A percentile compares a stretch with the other conserved stretches of the same genome.
Evolutionary conservation across 2,329 filamentous ascomycete genomes (phyloP).

Genomic region (Microdochium paspali): DNA sequence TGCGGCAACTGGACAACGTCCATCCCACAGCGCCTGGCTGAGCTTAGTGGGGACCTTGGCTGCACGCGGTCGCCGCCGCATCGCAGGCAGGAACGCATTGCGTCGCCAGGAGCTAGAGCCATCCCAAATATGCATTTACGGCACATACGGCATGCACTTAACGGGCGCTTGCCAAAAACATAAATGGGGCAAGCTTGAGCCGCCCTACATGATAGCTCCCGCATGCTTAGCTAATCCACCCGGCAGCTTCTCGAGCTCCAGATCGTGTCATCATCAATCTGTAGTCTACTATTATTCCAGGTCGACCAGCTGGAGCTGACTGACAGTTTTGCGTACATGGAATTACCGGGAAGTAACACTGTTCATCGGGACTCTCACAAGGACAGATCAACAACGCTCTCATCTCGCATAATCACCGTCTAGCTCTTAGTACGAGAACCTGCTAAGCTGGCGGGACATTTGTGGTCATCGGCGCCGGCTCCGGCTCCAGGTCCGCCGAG

Average conservation of each 20-base stretch:
- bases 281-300: no score
- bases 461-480: conserved; percentile 20
- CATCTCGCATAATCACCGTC: no score
- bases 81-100: not conserved
- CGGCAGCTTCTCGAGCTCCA: no score
- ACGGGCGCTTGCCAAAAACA: not conserved
- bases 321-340: no score
- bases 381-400: no score
- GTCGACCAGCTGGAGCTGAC: no score
- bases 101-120: not conserved
- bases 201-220: not conserved
- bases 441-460: not conserved
- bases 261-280: no score
- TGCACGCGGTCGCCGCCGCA: not conserved
- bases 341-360: no score
- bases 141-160: not conserved
- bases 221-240: not conserved
- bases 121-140: not conserved
- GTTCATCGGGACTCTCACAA: no score
- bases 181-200: not conserved
- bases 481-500: conserved; percentile 9
- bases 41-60: not conserved
- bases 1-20: not conserved
- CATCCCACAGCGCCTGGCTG: not conserved
- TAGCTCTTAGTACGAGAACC: no score